phyloP scores from a whole-genome alignment of 768 basidiomycete genomes.

The Neoboletus subvelutipes region DNA sequence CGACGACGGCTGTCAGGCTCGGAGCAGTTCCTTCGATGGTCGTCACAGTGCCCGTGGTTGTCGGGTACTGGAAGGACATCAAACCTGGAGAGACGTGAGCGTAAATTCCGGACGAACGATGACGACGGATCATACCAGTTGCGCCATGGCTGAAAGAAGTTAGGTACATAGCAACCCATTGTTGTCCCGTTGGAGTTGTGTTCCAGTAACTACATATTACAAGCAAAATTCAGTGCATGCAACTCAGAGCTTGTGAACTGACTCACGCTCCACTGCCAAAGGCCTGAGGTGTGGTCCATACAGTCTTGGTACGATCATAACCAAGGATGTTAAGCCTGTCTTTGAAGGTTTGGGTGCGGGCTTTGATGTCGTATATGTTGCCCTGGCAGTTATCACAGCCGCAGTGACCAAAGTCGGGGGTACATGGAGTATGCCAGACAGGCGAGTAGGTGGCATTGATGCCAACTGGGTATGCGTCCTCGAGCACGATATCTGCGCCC shows the following conservation, averaged over 20 bases:
- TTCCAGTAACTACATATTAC: conserved; percentile 27
- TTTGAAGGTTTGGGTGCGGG: conserved; percentile 63
- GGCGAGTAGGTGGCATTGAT: conserved; percentile 65
- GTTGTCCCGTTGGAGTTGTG: conserved; percentile 26
- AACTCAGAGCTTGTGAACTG: fast-evolving
- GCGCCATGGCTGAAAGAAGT: conserved; percentile 30
- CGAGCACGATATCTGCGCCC: conserved; percentile 69
- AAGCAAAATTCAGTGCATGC: background rate
- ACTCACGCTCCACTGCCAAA: conserved; percentile 55
- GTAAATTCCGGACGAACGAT: background rate
- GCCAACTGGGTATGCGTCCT: conserved; percentile 39
- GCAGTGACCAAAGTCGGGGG: conserved; percentile 65
- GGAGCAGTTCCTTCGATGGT: conserved; percentile 26
- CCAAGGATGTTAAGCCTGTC: conserved; percentile 59
- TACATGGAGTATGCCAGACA: conserved; percentile 62
- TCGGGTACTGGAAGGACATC: conserved; percentile 31
- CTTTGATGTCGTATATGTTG: conserved; percentile 59
- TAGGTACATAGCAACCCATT: conserved; percentile 28
- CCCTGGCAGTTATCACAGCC: conserved; percentile 73
- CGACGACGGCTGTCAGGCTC: conserved; percentile 5
- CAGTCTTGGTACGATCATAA: conserved; percentile 61
- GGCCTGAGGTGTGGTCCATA: conserved; percentile 80
- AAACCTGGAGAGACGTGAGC: conserved; percentile 18
- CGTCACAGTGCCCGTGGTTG: conserved; percentile 15
- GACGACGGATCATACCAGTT: conserved; percentile 12